These are phyloP conservation scores for Micractinium conductrix DNA, from an alignment of 139 green algal species.

Conservation along the genomic window DNA sequence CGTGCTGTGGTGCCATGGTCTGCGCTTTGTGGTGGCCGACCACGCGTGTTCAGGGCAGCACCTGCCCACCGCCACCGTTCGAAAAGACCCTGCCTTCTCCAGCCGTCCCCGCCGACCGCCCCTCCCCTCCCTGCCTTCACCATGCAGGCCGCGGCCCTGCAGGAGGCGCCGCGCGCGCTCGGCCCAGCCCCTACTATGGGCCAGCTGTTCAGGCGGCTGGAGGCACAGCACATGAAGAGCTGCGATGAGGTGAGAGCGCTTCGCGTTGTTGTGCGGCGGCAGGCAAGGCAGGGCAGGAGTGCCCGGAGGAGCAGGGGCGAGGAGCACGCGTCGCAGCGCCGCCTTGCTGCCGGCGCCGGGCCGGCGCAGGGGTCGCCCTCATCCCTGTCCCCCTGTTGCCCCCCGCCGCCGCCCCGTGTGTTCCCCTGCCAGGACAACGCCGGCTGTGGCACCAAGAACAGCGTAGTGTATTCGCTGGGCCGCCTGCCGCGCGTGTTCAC, in stretches of 20 bases:
- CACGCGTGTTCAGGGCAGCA: no score
- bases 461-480: neutral
- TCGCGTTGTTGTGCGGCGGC: neutral
- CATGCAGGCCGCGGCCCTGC: slow-evolving; percentile 4
- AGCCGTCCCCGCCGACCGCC: no score
- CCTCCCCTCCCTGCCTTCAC: neutral
- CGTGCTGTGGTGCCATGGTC: no score
- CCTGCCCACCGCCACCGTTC: no score
- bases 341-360: no score
- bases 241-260: neutral
- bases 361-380: no score
- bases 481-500: slow-evolving; percentile 58
- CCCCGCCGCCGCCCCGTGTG: no score
- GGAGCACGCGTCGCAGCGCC: no score
- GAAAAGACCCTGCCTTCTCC: neutral
- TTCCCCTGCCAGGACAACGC: no score
- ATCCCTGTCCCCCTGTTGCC: neutral
- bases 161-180: neutral
- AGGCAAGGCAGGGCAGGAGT: neutral
- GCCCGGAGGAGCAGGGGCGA: no score
- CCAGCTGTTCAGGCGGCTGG: neutral
- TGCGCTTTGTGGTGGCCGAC: no score
- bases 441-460: slow-evolving; percentile 16
- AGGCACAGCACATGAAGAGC: neutral
- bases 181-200: neutral